These are phyloP conservation scores for Annulohypoxylon stygium DNA, from an alignment of 495 filamentous ascomycete species.

Conservation along the genomic window DNA sequence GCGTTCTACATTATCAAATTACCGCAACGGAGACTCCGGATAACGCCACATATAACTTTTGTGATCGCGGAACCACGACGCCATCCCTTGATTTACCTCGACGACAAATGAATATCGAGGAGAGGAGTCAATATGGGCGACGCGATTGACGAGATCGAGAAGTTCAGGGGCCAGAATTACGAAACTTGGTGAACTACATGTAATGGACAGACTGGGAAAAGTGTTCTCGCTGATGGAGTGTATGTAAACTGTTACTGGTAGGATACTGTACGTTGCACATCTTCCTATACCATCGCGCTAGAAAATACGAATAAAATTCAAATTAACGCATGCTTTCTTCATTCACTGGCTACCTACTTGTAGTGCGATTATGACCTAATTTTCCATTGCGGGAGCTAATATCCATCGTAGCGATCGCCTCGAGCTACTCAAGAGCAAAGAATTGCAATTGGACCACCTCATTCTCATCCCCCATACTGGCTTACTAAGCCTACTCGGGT, in stretches of 20 bases:
- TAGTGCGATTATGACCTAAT: background rate
- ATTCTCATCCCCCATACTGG: background rate
- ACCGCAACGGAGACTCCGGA: background rate
- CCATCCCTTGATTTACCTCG: background rate
- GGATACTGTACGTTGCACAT: constrained; percentile 7
- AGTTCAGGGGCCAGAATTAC: background rate
- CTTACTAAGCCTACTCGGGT: background rate
- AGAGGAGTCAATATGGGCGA: background rate
- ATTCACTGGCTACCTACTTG: constrained; percentile 4
- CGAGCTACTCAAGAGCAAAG: background rate
- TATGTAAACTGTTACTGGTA: constrained; percentile 25
- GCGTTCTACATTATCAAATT: background rate
- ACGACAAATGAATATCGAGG: background rate
- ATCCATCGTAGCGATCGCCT: background rate
- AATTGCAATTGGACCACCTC: background rate
- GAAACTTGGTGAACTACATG: background rate
- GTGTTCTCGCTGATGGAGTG: background rate
- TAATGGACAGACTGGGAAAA: background rate
- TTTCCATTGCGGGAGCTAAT: background rate
- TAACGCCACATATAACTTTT: background rate
- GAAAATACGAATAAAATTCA: constrained; percentile 9
- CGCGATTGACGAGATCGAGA: background rate
- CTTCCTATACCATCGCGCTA: background rate
- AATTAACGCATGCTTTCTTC: background rate
- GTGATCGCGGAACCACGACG: background rate